Evolutionary conservation across 31 red algal genomes (phyloP), one percentile per base, ranked within the genome.

Genomic region (Odonthalia washingtoniensis): DNA sequence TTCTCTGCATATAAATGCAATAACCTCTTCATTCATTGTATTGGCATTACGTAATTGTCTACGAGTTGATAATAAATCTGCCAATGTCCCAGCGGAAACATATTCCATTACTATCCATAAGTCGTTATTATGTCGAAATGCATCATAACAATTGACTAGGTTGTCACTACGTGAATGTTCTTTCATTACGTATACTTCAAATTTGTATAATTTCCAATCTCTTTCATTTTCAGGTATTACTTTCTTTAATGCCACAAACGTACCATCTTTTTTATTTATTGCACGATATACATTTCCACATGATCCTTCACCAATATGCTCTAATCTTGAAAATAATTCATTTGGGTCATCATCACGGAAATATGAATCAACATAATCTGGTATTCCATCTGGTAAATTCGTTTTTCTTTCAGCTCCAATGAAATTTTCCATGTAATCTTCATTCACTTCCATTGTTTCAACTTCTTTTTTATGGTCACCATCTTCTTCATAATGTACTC

Each of bases 81-180:
- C 82, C 60, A 96, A 80, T 5, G 81, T 89, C 2, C 94, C 94
- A 18, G 84, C 94, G 39, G 85, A 87, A 30, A 96, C 84, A 52
- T 92, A 92, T 62, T 96, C 94, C 94, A 96, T 92, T 9, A 92
- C 84, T 46, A 96, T 96, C 89, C 89, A 96, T 57, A 96, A 62
- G 17, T 82, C 65, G 43, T 84, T 72, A 5, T 40, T 70, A 43
- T 34, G 77, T 64, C 72, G 70, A 37, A 92, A 96, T 4, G 94
- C 81, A 27, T 92, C 86, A 26, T 83, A 85, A 53, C 90, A 96
- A 24, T 81, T 53, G 2, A 96, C 90, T 30, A 96, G 87, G 49
- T 87, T 85, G 0, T 83, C 80, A 24, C 40, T 52, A 33, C 70
- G 49, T 9, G 61, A 70, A 26, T 78, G 62, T 40, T 85, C 79